These are phyloP conservation scores for Chondrostereum purpureum DNA, from an alignment of 1,284 basidiomycete species.

Conservation along the genomic window DNA sequence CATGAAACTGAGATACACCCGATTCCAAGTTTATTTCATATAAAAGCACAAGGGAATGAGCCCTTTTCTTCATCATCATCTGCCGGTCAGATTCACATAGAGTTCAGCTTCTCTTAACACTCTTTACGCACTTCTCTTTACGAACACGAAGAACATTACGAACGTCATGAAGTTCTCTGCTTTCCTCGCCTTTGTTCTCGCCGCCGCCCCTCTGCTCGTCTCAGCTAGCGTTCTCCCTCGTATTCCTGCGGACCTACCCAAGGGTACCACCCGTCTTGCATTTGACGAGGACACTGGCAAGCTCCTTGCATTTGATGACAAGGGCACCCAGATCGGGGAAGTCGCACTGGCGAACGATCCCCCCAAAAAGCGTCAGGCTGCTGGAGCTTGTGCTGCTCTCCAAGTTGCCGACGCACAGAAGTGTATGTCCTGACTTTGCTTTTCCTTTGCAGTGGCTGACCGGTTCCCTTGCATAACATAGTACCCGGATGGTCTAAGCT, in stretches of 20 bases:
- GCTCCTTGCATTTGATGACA: neutral
- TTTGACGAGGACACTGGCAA: neutral
- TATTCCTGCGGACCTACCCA: neutral
- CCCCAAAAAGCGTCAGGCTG: neutral
- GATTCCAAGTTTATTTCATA: too few relatives aligned
- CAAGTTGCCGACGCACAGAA: neutral
- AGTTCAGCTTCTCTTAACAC: too few relatives aligned
- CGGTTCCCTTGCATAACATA: neutral
- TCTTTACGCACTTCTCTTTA: too few relatives aligned
- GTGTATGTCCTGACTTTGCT: neutral
- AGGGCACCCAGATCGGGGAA: neutral
- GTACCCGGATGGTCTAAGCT: slow-evolving; percentile 11
- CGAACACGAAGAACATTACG: too few relatives aligned
- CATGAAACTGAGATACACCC: too few relatives aligned
- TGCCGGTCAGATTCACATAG: too few relatives aligned
- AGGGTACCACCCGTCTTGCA: neutral
- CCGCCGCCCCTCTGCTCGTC: neutral
- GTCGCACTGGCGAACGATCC: neutral
- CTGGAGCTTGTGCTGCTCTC: neutral
- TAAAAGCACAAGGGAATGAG: too few relatives aligned
- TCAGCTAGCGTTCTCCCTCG: neutral
- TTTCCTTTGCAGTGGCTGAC: neutral
- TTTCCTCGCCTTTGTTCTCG: neutral
- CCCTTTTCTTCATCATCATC: too few relatives aligned
- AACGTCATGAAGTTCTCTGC: neutral